phyloP scores from a whole-genome alignment of 1,284 basidiomycete genomes.

The Cryptococcus sp. region DNA sequence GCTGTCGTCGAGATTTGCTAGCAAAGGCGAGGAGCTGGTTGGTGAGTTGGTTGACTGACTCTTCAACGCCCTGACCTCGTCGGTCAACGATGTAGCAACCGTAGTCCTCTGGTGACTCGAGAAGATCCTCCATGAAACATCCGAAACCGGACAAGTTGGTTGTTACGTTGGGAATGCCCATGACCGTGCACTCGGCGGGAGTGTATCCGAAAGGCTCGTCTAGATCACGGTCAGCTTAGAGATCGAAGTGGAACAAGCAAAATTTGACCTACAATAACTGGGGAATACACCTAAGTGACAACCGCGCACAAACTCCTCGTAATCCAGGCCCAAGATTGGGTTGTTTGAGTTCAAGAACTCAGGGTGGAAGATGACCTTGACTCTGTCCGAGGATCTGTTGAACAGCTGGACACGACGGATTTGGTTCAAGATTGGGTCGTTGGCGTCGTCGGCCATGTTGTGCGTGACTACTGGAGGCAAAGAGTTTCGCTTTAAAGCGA shows the following conservation, averaged over 20 bases:
- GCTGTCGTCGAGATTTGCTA: constrained; percentile 87
- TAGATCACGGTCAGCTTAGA: constrained; percentile 14
- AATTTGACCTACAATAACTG: constrained; percentile 64
- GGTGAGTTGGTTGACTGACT: constrained; percentile 72
- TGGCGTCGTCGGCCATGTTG: constrained; percentile 93
- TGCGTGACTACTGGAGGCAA: constrained; percentile 93
- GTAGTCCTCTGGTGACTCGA: constrained; percentile 74
- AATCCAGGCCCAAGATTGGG: constrained; percentile 93
- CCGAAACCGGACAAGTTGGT: constrained; percentile 97
- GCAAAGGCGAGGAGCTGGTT: constrained; percentile 77
- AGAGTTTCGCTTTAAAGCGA: constrained; percentile 90
- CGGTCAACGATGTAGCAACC: constrained; percentile 96
- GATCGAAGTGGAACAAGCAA: constrained; percentile 43
- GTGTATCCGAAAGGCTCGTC: constrained; percentile 58
- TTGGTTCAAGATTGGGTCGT: constrained; percentile 92
- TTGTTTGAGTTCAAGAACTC: constrained; percentile 98
- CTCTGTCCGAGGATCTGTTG: constrained; percentile 77
- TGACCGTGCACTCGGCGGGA: constrained; percentile 66
- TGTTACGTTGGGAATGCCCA: constrained; percentile 96
- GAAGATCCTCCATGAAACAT: constrained; percentile 98
- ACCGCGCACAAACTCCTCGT: constrained; percentile 97
- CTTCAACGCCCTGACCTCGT: constrained; percentile 84
- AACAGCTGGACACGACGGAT: constrained; percentile 90
- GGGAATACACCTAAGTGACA: constrained; percentile 98
- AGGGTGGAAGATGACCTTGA: constrained; percentile 97